Conservation (phyloP, 1,284 basidiomycete species). For the Phylloboletellus chloephorus region DNA sequence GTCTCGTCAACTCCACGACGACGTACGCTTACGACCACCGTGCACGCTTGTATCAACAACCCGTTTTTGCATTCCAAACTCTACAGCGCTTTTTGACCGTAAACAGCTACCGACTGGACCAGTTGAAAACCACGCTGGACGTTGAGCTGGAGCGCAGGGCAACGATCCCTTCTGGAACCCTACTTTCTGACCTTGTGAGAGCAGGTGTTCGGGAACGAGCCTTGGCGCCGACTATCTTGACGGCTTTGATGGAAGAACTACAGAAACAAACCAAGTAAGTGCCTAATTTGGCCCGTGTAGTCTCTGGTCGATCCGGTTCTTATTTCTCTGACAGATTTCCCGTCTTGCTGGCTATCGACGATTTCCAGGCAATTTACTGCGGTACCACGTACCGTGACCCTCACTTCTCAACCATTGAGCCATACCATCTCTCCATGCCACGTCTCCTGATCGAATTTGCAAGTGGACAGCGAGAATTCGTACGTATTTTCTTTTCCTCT, state of each 20-base stretch:
- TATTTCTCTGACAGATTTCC: slow-evolving; percentile 44
- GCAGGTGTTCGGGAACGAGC: slow-evolving; percentile 51
- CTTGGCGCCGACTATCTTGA: slow-evolving; percentile 61
- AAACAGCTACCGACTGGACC: slow-evolving; percentile 42
- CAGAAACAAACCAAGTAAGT: slow-evolving; percentile 59
- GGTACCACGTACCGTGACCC: slow-evolving; percentile 75
- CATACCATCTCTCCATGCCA: slow-evolving; percentile 80
- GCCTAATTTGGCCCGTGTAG: slow-evolving; percentile 19
- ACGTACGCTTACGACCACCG: slow-evolving; percentile 71
- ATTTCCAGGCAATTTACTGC: slow-evolving; percentile 78
- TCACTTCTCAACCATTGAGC: slow-evolving; percentile 64
- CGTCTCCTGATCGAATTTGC: slow-evolving; percentile 75
- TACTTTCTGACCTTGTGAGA: slow-evolving; percentile 55
- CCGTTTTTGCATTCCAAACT: slow-evolving; percentile 54
- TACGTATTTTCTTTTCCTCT: slow-evolving; percentile 34
- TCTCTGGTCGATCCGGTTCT: background rate
- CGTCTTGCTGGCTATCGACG: slow-evolving; percentile 82
- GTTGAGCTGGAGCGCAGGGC: slow-evolving; percentile 45
- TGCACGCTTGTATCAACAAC: slow-evolving; percentile 78
- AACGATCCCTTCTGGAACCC: slow-evolving; percentile 44
- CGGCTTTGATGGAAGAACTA: slow-evolving; percentile 60
- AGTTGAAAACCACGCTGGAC: slow-evolving; percentile 38
- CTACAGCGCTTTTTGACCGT: slow-evolving; percentile 55
- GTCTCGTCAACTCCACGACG: slow-evolving; percentile 76
- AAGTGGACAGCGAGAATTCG: slow-evolving; percentile 62